Evolutionary conservation across 2,329 filamentous ascomycete genomes (phyloP).

Genomic region (Magnaporthiopsis rhizophila): DNA sequence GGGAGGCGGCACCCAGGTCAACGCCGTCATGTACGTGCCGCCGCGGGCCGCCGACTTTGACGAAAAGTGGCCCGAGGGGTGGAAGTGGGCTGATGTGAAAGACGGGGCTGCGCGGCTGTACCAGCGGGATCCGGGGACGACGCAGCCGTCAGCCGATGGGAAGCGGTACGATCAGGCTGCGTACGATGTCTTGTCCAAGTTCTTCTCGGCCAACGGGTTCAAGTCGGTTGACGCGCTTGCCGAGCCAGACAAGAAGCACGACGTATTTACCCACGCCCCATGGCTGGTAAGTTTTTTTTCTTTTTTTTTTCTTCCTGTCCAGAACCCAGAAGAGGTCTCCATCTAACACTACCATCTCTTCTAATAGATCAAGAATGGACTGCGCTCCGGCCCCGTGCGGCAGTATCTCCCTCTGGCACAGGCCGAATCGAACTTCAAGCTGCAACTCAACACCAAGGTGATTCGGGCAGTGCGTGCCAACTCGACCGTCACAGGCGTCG

Average conservation of each 20-base stretch:
- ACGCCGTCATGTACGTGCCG: constrained; percentile 23
- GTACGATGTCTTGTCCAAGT: constrained; percentile 11
- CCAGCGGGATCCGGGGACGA: constrained; percentile 19
- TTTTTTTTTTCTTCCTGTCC: no score
- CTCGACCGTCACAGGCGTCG: constrained; percentile 16
- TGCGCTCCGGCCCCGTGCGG: constrained; percentile 15
- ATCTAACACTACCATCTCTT: not conserved
- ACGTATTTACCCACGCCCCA: constrained; percentile 12
- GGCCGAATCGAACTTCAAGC: constrained; percentile 17
- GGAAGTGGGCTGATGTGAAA: constrained; percentile 20
- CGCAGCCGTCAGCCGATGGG: constrained; percentile 18
- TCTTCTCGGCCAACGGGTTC: constrained; percentile 12
- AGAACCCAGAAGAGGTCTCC: no score
- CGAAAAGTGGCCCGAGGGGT: constrained; percentile 22
- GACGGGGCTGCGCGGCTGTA: constrained; percentile 20
- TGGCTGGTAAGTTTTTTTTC: constrained; percentile 10
- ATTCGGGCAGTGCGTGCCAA: constrained; percentile 15
- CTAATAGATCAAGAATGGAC: constrained; percentile 10
- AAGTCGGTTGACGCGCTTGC: constrained; percentile 13
- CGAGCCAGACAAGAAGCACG: constrained; percentile 13
- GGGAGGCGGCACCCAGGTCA: constrained; percentile 26
- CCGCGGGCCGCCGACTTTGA: constrained; percentile 23
- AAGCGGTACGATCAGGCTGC: constrained; percentile 12
- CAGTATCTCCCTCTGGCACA: constrained; percentile 17
- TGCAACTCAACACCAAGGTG: constrained; percentile 17